Evolutionary conservation across 2,329 filamentous ascomycete species (phyloP).

Genomic region (Aspergillus versicolor): DNA sequence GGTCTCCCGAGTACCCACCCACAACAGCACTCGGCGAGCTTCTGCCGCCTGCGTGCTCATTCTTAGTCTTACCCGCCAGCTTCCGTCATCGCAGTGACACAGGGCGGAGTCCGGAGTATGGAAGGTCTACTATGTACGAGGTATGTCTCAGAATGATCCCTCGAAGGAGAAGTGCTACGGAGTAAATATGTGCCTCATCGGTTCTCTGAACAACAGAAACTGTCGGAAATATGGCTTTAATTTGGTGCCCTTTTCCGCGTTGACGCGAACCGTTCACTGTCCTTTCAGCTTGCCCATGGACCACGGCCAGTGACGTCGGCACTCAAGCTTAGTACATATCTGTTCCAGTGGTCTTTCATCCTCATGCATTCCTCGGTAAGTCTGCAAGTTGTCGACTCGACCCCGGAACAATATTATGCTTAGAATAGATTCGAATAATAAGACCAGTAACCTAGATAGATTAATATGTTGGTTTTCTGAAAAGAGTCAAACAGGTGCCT

Average conservation of each 20-base stretch:
- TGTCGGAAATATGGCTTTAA: neutral
- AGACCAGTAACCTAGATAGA: too few relatives aligned
- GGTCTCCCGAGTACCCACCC: constrained; percentile 22
- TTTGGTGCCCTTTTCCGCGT: constrained; percentile 4
- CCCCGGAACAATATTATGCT: neutral
- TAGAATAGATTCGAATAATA: neutral
- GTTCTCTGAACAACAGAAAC: neutral
- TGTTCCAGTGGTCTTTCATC: neutral
- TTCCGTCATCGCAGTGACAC: constrained; percentile 15
- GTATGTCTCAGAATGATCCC: neutral
- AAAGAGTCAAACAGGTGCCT: neutral
- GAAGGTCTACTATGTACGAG: neutral
- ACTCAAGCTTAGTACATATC: neutral
- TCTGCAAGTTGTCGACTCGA: neutral
- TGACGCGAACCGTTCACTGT: neutral
- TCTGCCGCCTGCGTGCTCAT: neutral
- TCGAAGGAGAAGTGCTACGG: neutral
- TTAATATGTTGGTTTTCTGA: neutral
- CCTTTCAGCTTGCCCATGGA: constrained; percentile 12
- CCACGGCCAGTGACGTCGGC: constrained; percentile 31
- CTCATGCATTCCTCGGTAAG: neutral
- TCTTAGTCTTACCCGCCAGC: constrained; percentile 11
- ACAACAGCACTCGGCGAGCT: constrained; percentile 8
- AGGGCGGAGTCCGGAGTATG: constrained; percentile 15
- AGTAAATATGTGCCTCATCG: neutral